A percentile compares a stretch with the other conserved stretches of the same genome.
Conservation (phyloP, 2,329 filamentous ascomycete species). For the Madurella mycetomatis region DNA sequence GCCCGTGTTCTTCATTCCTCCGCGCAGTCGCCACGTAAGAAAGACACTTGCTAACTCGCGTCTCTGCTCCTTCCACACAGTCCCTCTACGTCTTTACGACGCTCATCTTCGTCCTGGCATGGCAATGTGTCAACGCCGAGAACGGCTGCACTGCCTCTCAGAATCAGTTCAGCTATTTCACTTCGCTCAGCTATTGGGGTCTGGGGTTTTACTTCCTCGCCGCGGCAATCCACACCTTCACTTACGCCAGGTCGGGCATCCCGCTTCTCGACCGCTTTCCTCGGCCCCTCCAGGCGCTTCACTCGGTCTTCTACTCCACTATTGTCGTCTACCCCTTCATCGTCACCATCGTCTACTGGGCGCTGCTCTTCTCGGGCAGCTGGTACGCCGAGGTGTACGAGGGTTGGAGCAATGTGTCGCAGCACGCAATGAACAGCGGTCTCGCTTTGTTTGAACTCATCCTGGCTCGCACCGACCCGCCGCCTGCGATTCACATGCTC, state of each 20-base stretch:
- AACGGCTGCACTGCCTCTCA: constrained; percentile 45
- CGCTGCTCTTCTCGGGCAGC: constrained; percentile 46
- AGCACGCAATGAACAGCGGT: constrained; percentile 68
- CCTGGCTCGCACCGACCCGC: constrained; percentile 59
- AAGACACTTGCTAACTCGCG: not conserved
- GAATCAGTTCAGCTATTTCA: constrained; percentile 75
- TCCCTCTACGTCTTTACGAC: constrained; percentile 65
- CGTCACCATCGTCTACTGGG: constrained; percentile 70
- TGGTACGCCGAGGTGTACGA: constrained; percentile 51
- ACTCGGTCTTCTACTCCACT: constrained; percentile 60
- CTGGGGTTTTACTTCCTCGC: constrained; percentile 73
- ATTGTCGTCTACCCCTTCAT: constrained; percentile 62
- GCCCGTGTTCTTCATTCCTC: too few relatives aligned
- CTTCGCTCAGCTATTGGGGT: constrained; percentile 76
- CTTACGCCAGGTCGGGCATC: constrained; percentile 53
- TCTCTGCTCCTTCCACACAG: constrained; percentile 28
- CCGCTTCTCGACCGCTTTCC: constrained; percentile 58
- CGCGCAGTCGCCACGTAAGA: too few relatives aligned
- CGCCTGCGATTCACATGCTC: constrained; percentile 60
- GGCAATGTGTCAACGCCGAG: constrained; percentile 50
- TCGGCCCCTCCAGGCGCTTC: constrained; percentile 58
- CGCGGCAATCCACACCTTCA: constrained; percentile 63
- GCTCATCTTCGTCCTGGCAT: constrained; percentile 65
- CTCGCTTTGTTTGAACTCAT: constrained; percentile 75
- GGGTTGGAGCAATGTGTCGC: constrained; percentile 63